A percentile compares a stretch with the other conserved stretches of the same genome.
Conservation (phyloP, 2,329 filamentous ascomycete species). For the Ramularia collo-cygni region DNA sequence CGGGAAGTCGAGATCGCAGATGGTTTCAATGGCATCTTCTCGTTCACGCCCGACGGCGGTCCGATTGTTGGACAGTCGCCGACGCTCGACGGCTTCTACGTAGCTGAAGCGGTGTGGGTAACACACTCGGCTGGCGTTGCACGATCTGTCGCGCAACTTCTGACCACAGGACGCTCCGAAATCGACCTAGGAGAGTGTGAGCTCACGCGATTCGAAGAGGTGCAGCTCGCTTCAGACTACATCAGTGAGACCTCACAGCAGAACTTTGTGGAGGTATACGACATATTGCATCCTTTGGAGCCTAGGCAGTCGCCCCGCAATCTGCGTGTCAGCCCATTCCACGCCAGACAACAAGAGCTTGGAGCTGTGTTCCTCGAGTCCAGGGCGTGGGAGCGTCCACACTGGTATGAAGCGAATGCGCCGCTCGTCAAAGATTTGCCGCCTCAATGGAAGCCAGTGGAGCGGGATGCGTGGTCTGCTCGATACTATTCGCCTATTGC, state of each 20-base stretch:
- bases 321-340: constrained; percentile 54
- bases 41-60: constrained; percentile 58
- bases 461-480: constrained; percentile 54
- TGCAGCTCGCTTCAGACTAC: constrained; percentile 51
- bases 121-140: constrained; percentile 60
- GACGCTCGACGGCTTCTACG: constrained; percentile 54
- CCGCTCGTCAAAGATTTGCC: constrained; percentile 47
- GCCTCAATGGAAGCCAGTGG: constrained; percentile 47
- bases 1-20: constrained; percentile 47
- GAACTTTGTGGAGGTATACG: constrained; percentile 59
- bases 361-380: constrained; percentile 54
- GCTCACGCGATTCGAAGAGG: constrained; percentile 53
- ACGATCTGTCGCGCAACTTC: constrained; percentile 51
- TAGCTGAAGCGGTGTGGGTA: constrained; percentile 61
- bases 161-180: constrained; percentile 50
- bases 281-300: constrained; percentile 56
- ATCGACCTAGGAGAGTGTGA: constrained; percentile 56
- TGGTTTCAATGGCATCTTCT: constrained; percentile 61
- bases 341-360: constrained; percentile 48
- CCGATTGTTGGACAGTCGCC: constrained; percentile 54
- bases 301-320: constrained; percentile 52
- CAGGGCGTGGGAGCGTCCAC: constrained; percentile 56
- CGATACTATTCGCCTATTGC: constrained; percentile 52
- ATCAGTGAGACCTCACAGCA: constrained; percentile 53
- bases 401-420: constrained; percentile 55